These are phyloP conservation scores for Pharus latifolius DNA, from an alignment of 176 grass and related monocot species.

Conservation along the genomic window DNA sequence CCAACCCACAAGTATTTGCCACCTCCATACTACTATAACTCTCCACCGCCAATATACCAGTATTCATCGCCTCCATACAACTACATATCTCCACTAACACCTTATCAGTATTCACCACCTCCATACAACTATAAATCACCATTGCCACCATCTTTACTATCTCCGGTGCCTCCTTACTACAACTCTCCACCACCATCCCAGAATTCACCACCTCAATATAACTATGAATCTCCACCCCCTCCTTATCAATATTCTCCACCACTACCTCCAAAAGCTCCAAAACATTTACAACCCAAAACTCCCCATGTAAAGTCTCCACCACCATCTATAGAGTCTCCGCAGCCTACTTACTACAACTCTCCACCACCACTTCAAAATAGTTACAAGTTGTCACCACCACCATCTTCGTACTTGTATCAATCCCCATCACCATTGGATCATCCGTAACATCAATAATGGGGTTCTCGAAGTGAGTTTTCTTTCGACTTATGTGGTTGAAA, in stretches of 20 bases:
- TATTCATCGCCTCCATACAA: background rate
- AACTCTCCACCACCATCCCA: constrained; percentile 28
- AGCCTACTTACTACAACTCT: constrained; percentile 21
- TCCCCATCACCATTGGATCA: background rate
- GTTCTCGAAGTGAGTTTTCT: constrained; percentile 12
- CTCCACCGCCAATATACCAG: constrained; percentile 21
- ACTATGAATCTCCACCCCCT: constrained; percentile 24
- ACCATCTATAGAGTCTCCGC: constrained; percentile 2
- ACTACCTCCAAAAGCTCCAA: background rate
- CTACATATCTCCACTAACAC: constrained; percentile 5
- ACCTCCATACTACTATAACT: constrained; percentile 44
- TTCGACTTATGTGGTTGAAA: background rate
- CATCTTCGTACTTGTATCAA: constrained; percentile 12
- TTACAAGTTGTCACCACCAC: background rate
- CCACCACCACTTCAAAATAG: constrained; percentile 17
- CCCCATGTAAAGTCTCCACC: constrained; percentile 25
- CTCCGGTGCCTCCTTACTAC: background rate
- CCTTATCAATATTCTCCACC: constrained; percentile 17
- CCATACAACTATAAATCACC: constrained; percentile 23
- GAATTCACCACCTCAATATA: constrained; percentile 25
- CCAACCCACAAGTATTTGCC: constrained; percentile 23
- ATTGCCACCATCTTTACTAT: constrained; percentile 12
- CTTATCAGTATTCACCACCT: constrained; percentile 22
- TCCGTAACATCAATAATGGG: background rate
- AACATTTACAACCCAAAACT: constrained; percentile 20